Percentiles rank a stretch among this genome's conserved stretches.
Evolutionary conservation across 352 stramenopile genomes (phyloP).

Genomic region (Phytophthora sp.): DNA sequence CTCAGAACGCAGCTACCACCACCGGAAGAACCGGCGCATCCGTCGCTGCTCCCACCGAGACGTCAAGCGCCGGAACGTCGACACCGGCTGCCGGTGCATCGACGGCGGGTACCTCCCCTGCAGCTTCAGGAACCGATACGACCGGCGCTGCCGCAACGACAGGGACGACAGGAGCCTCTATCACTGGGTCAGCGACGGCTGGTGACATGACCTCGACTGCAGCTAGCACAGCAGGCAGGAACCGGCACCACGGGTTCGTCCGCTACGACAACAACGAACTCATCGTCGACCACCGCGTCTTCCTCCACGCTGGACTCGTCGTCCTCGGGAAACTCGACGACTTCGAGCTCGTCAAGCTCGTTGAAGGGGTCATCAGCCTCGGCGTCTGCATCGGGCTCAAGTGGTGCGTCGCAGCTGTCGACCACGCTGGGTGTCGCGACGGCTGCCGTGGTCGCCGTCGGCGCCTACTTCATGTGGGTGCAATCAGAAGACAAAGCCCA

Average conservation of each 20-base stretch:
- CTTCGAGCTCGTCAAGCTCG: background rate
- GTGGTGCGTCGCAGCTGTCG: slow-evolving; percentile 4
- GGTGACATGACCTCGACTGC: background rate
- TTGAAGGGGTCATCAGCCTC: background rate
- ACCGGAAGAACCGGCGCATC: background rate
- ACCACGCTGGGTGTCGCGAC: background rate
- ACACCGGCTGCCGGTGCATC: background rate
- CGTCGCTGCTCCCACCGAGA: background rate
- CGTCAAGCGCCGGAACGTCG: background rate
- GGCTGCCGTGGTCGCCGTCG: background rate
- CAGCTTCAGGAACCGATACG: background rate
- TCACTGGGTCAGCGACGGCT: background rate
- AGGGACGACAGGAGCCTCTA: background rate
- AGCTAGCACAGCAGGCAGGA: too few relatives aligned
- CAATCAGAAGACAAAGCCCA: too few relatives aligned
- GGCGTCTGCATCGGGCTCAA: slow-evolving; percentile 2
- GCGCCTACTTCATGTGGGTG: background rate
- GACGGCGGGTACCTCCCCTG: background rate
- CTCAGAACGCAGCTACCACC: background rate
- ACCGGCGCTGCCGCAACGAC: background rate
- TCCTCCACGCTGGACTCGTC: background rate
- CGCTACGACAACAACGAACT: background rate
- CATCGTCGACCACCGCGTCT: background rate
- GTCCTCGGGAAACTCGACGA: background rate
- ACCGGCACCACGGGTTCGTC: background rate